Evolutionary conservation across 2,329 filamentous ascomycete genomes (phyloP).

Genomic region (Diaporthe sp.): DNA sequence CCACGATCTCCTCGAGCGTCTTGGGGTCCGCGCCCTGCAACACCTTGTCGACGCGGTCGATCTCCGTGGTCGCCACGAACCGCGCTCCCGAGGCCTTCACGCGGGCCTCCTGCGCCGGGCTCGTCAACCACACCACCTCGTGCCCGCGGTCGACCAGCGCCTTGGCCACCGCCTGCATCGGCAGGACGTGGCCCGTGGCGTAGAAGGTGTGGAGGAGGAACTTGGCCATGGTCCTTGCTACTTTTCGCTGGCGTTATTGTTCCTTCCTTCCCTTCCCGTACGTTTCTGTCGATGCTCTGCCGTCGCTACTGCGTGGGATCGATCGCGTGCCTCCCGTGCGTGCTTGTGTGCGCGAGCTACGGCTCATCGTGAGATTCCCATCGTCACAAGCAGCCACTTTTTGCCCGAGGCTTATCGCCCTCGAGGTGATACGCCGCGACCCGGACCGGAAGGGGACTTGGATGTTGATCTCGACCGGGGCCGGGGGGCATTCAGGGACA

Average conservation of each 20-base stretch:
- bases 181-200: constrained; percentile 56
- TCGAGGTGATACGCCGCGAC: background rate
- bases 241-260: background rate
- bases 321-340: background rate
- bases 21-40: constrained; percentile 47
- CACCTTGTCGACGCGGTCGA: constrained; percentile 47
- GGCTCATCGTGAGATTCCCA: background rate
- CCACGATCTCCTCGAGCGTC: constrained; percentile 51
- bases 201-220: constrained; percentile 57
- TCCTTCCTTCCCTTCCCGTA: background rate
- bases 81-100: constrained; percentile 52
- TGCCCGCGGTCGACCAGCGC: constrained; percentile 55
- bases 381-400: background rate
- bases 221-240: constrained; percentile 43
- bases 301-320: background rate
- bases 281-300: background rate
- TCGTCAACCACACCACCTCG: constrained; percentile 56
- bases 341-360: background rate
- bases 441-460: background rate
- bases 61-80: constrained; percentile 49
- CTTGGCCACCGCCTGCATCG: constrained; percentile 56
- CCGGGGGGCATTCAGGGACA: background rate
- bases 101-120: constrained; percentile 51
- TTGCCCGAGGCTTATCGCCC: background rate
- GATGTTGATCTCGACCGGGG: background rate